Conservation (phyloP, 805 yeast species). For the Dipodascus albidus region DNA sequence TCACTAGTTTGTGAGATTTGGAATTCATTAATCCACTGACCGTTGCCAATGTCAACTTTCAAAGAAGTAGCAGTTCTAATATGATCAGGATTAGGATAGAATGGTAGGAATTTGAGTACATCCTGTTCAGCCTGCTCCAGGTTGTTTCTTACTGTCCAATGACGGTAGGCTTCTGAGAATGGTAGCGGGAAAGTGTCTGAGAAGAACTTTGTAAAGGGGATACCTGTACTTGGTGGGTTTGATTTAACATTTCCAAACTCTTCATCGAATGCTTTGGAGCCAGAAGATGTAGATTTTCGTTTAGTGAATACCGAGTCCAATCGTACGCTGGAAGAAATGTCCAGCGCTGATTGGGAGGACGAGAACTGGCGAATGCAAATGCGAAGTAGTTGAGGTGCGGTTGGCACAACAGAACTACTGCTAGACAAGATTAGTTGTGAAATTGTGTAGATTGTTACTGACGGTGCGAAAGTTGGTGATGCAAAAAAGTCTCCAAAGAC, state of each 20-base stretch:
- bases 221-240: neutral
- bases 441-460: neutral
- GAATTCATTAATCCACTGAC: conserved; percentile 63
- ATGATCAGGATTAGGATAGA: conserved; percentile 24
- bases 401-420: neutral
- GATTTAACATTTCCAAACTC: neutral
- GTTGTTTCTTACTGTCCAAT: neutral
- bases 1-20: conserved; percentile 27
- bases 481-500: too few species aligned
- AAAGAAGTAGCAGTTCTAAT: conserved; percentile 24
- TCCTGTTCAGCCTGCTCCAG: conserved; percentile 31
- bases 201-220: neutral
- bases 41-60: conserved; percentile 38
- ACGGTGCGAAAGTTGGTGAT: too few species aligned
- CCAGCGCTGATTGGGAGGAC: neutral
- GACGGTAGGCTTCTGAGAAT: neutral
- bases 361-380: neutral
- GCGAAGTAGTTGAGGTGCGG: neutral
- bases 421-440: neutral
- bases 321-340: neutral
- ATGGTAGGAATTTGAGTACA: conserved; percentile 49
- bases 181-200: neutral
- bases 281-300: neutral
- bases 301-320: neutral
- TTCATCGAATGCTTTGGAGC: neutral